Conservation (phyloP, 768 basidiomycete species). For the Mycena metata region DNA sequence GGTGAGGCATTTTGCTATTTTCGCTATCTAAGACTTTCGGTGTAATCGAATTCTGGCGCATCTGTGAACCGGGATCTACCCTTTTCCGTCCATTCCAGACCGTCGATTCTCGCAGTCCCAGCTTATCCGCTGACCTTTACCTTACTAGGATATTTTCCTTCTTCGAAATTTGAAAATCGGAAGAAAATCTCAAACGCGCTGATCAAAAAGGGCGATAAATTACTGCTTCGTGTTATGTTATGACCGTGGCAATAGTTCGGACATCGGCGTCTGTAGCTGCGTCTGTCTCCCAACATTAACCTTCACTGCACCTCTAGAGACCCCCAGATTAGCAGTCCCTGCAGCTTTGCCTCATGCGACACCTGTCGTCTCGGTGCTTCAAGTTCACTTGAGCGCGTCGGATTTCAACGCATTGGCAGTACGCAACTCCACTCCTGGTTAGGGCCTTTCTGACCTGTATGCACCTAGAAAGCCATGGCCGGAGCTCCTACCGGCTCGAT, state of each 20-base stretch:
- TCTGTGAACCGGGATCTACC: too few relatives aligned
- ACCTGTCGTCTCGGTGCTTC: constrained; percentile 24
- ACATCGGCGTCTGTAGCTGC: background rate
- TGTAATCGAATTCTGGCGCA: too few relatives aligned
- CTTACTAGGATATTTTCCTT: too few relatives aligned
- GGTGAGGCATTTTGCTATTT: too few relatives aligned
- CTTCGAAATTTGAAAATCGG: too few relatives aligned
- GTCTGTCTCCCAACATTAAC: constrained; percentile 16
- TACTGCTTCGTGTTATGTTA: background rate
- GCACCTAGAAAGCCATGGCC: constrained; percentile 19
- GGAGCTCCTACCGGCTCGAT: constrained; percentile 19
- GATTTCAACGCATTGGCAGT: constrained; percentile 5
- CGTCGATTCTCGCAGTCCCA: too few relatives aligned
- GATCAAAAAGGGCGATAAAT: background rate
- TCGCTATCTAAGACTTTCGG: too few relatives aligned
- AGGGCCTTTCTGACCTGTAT: background rate
- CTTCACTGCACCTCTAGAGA: constrained; percentile 29
- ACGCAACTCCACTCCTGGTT: background rate
- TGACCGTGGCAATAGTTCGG: constrained; percentile 11
- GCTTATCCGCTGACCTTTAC: too few relatives aligned
- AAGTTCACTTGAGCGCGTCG: constrained; percentile 22
- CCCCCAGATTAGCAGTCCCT: constrained; percentile 36
- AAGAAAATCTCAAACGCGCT: too few relatives aligned
- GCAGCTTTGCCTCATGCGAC: constrained; percentile 33
- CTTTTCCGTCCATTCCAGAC: too few relatives aligned